phyloP scores from a whole-genome alignment of 2,329 filamentous ascomycete genomes.

The Xylaria sp. region DNA sequence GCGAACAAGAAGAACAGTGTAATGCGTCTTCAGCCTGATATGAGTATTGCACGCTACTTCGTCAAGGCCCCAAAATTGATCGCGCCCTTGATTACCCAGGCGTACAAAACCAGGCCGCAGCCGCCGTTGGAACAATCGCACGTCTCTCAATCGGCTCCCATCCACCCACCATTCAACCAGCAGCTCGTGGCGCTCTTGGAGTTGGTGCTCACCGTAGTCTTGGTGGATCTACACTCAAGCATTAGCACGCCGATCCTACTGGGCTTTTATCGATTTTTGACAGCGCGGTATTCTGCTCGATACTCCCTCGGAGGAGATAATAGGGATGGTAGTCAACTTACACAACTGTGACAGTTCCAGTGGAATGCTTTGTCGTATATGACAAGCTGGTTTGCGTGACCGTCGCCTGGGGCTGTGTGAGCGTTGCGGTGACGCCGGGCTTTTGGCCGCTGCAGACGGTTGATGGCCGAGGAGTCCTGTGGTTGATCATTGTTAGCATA shows the following conservation, averaged over 20 bases:
- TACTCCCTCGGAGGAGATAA: neutral
- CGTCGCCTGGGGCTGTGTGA: conserved; percentile 46
- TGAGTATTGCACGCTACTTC: neutral
- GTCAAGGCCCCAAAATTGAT: neutral
- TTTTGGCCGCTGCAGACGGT: conserved; percentile 49
- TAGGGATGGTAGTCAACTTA: conserved; percentile 37
- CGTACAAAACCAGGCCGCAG: neutral
- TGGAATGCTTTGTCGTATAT: conserved; percentile 51
- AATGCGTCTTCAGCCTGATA: neutral
- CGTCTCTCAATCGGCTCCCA: conserved; percentile 37
- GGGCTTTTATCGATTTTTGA: neutral
- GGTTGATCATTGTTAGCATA: neutral
- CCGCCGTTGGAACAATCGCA: neutral
- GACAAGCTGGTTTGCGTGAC: conserved; percentile 52
- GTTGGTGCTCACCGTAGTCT: conserved; percentile 51
- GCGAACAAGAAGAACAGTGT: neutral
- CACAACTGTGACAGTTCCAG: conserved; percentile 53
- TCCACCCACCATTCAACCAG: conserved; percentile 53
- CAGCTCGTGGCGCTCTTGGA: conserved; percentile 52
- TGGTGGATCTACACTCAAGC: conserved; percentile 46
- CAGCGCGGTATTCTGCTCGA: neutral
- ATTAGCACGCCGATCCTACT: neutral
- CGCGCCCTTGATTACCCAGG: neutral
- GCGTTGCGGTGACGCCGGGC: conserved; percentile 48
- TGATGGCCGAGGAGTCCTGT: conserved; percentile 50